A percentile compares a stretch with the other conserved stretches of the same genome.
Evolutionary conservation across 2,329 filamentous ascomycete genomes (phyloP).

Genomic region (Colletotrichum endophyticum): DNA sequence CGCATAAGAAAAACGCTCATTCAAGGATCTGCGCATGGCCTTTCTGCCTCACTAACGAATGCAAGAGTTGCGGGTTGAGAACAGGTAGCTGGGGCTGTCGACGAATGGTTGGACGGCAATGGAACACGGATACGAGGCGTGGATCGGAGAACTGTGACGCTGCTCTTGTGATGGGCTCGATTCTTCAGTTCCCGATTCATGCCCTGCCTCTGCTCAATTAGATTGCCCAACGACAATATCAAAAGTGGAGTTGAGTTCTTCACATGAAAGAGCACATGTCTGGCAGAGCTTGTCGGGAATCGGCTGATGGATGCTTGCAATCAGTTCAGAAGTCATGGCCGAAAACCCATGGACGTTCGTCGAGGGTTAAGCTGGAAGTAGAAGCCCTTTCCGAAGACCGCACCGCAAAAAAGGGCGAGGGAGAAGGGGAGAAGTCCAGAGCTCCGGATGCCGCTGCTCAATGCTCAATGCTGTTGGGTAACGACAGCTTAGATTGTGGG

Average conservation of each 20-base stretch:
- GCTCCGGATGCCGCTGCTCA: background rate
- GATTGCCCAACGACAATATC: slow-evolving; percentile 1
- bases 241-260: slow-evolving; percentile 18
- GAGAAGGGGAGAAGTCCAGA: background rate
- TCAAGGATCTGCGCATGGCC: background rate
- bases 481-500: background rate
- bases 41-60: background rate
- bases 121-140: slow-evolving; percentile 12
- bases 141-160: background rate
- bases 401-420: background rate
- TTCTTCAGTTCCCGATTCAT: background rate
- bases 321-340: background rate
- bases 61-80: background rate
- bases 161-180: background rate
- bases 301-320: slow-evolving; percentile 7
- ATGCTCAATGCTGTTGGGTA: background rate
- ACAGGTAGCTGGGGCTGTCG: background rate
- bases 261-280: slow-evolving; percentile 14
- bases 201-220: slow-evolving; percentile 12
- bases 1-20: background rate
- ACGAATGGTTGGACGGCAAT: slow-evolving; percentile 2
- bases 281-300: slow-evolving; percentile 10
- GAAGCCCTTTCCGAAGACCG: background rate
- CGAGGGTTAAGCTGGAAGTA: background rate
- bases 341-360: background rate